Evolutionary conservation across 805 yeast species (phyloP).

Genomic region (Pichia scutulata): DNA sequence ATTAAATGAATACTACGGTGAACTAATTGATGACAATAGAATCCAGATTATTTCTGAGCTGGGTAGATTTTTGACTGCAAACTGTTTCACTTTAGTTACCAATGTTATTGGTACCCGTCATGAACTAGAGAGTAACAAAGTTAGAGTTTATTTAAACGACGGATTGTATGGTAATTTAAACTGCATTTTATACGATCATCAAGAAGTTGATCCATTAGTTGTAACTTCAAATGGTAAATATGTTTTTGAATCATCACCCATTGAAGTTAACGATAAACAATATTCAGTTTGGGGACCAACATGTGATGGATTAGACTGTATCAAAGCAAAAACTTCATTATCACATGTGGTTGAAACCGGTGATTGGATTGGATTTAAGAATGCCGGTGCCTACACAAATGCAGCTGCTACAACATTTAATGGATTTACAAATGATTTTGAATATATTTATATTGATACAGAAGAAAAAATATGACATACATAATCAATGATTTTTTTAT

Average conservation of each 20-base stretch:
- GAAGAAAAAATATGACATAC: background rate
- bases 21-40: constrained; percentile 19
- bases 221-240: constrained; percentile 44
- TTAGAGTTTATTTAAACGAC: constrained; percentile 85
- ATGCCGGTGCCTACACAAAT: constrained; percentile 86
- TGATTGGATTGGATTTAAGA: constrained; percentile 84
- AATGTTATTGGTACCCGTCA: constrained; percentile 79
- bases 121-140: constrained; percentile 24
- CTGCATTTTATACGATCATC: constrained; percentile 90
- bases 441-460: constrained; percentile 36
- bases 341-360: constrained; percentile 65
- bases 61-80: constrained; percentile 82
- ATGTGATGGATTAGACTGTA: constrained; percentile 92
- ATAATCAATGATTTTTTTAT: no score
- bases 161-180: constrained; percentile 95
- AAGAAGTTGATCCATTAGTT: constrained; percentile 62
- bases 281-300: constrained; percentile 97
- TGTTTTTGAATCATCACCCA: constrained; percentile 8
- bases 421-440: constrained; percentile 64
- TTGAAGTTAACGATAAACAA: constrained; percentile 6
- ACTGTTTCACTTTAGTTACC: constrained; percentile 77
- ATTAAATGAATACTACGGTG: constrained; percentile 55
- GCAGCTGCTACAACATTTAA: constrained; percentile 91
- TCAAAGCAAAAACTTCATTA: constrained; percentile 45
- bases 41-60: constrained; percentile 78